Conservation (phyloP, 768 basidiomycete genomes). For the Psilocybe subaeruginosa region DNA sequence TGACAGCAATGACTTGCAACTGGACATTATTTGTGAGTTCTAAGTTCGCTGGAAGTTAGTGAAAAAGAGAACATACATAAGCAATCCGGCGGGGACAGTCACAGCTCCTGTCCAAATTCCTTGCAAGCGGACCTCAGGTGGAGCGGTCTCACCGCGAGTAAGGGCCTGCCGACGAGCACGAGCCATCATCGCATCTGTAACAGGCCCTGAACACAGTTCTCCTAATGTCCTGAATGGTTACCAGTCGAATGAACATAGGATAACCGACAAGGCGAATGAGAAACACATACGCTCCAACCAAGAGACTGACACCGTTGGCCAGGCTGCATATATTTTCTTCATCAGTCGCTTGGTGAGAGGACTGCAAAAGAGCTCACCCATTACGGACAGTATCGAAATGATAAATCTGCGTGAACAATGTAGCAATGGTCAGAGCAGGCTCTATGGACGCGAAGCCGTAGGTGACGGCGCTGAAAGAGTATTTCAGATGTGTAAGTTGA, state of each 20-base stretch:
- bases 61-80: constrained; percentile 29
- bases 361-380: constrained; percentile 26
- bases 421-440: constrained; percentile 39
- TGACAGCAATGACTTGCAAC: constrained; percentile 5
- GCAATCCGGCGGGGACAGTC: constrained; percentile 34
- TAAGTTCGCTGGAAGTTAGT: neutral
- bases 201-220: constrained; percentile 38
- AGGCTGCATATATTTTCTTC: constrained; percentile 22
- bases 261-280: neutral
- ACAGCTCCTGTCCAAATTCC: constrained; percentile 43
- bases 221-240: constrained; percentile 29
- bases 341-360: neutral
- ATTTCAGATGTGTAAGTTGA: neutral
- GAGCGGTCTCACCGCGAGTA: constrained; percentile 23
- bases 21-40: neutral
- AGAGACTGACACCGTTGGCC: constrained; percentile 38
- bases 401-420: constrained; percentile 39
- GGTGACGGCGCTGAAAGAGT: constrained; percentile 29
- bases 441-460: constrained; percentile 44
- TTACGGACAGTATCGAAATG: constrained; percentile 40
- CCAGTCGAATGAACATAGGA: neutral
- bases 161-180: constrained; percentile 32
- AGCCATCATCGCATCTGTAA: constrained; percentile 39
- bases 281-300: constrained; percentile 35
- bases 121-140: constrained; percentile 38